Evolutionary conservation across 495 filamentous ascomycete genomes (phyloP), one percentile per base, ranked within the genome.

Genomic region (Hyaloscypha variabilis): DNA sequence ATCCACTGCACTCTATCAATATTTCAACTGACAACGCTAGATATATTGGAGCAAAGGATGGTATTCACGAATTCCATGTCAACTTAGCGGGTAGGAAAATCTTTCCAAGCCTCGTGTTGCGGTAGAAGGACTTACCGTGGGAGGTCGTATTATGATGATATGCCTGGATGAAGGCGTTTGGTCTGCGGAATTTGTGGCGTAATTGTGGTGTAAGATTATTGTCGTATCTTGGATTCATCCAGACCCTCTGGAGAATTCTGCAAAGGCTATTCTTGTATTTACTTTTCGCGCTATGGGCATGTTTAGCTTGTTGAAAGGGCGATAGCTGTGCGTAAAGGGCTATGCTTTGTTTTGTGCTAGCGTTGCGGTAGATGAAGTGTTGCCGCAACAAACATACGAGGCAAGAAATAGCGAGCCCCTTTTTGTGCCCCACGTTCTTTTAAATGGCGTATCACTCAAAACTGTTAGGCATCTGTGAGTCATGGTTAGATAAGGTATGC

Each of bases 41-140:
- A 64, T 92, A 88, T 67, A 81, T 91, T 69, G 91, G 83, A n/a
- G 90, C 89, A 3, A 81, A 90, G 60, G 82, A 89, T 57, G 91
- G 91, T 23, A 89, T 94, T 21, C 88, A 90, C 64, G 88, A 93
- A 74, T 90, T 87, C 66, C 81, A 82, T 25, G 78, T 93, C 62
- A 89, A 94, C 70, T 71, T 87, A 24, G 72, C 81, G n/a, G 83
- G 85, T 57, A 82, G 90, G 63, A 90, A 86, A 74, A 80, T 83
- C 6, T 90, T 87, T 69, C 89, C 90, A 28, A 81, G 81, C 34
- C 39, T 46, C 13, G 77, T 90, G 49, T n/a, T n/a, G n/a, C n/a
- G n/a, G n/a, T n/a, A n/a, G n/a, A n/a, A n/a, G n/a, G n/a, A n/a
- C n/a, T n/a, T n/a, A n/a, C n/a, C n/a, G n/a, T n/a, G n/a, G n/a